A percentile compares a stretch with the other conserved stretches of the same genome.
These are phyloP conservation scores for Daldinia sp. DNA, from an alignment of 2,329 filamentous ascomycete genomes.

Conservation along the genomic window DNA sequence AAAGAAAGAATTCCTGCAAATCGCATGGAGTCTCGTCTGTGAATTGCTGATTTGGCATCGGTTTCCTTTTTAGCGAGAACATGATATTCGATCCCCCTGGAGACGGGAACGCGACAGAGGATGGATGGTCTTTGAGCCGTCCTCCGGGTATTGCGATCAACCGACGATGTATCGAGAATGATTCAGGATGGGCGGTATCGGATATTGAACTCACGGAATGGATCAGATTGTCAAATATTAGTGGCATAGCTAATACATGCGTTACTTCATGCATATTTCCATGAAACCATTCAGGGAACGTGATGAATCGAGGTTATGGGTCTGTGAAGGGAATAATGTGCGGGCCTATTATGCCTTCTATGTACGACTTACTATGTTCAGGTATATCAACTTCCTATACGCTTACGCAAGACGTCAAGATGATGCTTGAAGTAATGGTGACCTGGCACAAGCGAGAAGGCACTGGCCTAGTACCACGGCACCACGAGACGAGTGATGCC, in stretches of 20 bases:
- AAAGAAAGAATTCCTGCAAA: constrained; percentile 54
- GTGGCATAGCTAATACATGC: constrained; percentile 31
- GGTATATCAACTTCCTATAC: background rate
- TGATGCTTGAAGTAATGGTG: background rate
- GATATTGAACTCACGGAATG: constrained; percentile 17
- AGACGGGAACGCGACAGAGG: constrained; percentile 18
- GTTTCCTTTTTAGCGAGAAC: constrained; percentile 23
- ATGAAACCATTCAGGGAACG: background rate
- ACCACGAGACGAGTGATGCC: background rate
- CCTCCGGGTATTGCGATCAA: constrained; percentile 19
- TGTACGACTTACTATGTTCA: background rate
- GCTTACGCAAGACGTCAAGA: background rate
- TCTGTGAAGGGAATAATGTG: background rate
- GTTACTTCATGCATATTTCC: constrained; percentile 11
- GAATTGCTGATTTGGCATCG: constrained; percentile 40
- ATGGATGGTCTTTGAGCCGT: constrained; percentile 16
- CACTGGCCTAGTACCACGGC: background rate
- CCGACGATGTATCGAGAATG: constrained; percentile 23
- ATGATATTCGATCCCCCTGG: constrained; percentile 17
- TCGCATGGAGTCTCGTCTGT: constrained; percentile 41
- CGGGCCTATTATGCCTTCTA: background rate
- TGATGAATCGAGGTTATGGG: constrained; percentile 5
- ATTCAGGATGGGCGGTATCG: constrained; percentile 21
- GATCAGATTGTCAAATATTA: constrained; percentile 20
- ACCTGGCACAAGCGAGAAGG: background rate